Conservation (phyloP, 768 basidiomycete genomes). For the Lentinula sp. region DNA sequence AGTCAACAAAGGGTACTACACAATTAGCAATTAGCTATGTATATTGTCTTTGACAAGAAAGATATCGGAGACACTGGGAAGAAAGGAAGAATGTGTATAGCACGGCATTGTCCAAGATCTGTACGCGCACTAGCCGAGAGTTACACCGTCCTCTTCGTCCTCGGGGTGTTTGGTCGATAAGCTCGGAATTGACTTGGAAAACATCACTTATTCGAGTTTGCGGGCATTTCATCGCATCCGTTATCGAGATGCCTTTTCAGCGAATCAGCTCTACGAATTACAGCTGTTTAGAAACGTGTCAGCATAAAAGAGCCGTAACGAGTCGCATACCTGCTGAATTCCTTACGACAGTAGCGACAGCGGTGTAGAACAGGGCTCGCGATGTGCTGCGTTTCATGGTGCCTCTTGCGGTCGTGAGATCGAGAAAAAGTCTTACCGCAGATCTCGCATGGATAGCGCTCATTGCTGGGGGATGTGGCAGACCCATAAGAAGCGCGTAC, state of each 20-base stretch:
- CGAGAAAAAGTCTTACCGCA: constrained; percentile 80
- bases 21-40: neutral
- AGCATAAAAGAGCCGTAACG: neutral
- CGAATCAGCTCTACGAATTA: constrained; percentile 27
- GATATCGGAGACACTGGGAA: neutral
- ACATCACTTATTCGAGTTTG: neutral
- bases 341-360: constrained; percentile 70
- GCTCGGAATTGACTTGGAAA: neutral
- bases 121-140: neutral
- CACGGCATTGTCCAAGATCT: neutral
- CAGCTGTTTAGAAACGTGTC: neutral
- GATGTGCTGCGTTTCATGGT: constrained; percentile 73
- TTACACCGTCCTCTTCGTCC: neutral
- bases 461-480: constrained; percentile 38
- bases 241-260: constrained; percentile 80
- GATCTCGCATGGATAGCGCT: constrained; percentile 66
- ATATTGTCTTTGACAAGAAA: neutral
- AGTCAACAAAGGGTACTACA: no score
- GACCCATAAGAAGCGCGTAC: constrained; percentile 24
- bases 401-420: constrained; percentile 76
- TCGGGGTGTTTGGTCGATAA: neutral
- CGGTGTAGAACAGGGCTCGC: constrained; percentile 58
- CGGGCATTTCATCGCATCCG: constrained; percentile 36
- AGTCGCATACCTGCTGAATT: constrained; percentile 57
- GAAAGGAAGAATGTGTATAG: neutral